phyloP scores from a whole-genome alignment of 75 land plant genomes.

The Pinus tabuliformis region DNA sequence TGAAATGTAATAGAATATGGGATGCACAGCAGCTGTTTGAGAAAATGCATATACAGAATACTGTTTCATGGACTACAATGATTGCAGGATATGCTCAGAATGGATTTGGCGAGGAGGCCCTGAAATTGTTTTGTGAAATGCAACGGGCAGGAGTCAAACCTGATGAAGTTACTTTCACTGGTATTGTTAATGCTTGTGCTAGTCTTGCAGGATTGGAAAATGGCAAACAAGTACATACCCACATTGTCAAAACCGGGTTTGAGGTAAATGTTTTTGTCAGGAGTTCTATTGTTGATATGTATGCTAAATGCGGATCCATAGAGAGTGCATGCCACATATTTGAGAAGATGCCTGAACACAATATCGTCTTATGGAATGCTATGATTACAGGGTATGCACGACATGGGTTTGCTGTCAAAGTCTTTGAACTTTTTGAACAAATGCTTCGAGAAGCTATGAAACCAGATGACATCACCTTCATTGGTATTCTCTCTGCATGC shows the following conservation, averaged over 20 bases:
- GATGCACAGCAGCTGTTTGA: conserved; percentile 55
- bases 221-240: conserved; percentile 60
- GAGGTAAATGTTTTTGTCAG: conserved; percentile 19
- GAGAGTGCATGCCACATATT: conserved; percentile 49
- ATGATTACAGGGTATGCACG: conserved; percentile 62
- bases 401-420: conserved; percentile 56
- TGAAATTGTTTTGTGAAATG: conserved; percentile 57
- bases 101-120: conserved; percentile 48
- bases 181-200: conserved; percentile 57
- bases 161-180: conserved; percentile 59
- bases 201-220: conserved; percentile 38
- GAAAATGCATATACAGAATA: conserved; percentile 37
- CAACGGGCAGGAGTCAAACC: conserved; percentile 23
- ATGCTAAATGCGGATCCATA: conserved; percentile 57
- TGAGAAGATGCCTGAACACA: conserved; percentile 33
- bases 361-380: conserved; percentile 63
- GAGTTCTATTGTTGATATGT: conserved; percentile 61
- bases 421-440: conserved; percentile 31
- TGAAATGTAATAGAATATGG: conserved; percentile 39
- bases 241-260: conserved; percentile 11
- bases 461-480: conserved; percentile 39
- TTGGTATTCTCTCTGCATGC: conserved; percentile 47
- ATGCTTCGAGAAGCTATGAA: conserved; percentile 42
- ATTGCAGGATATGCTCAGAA: conserved; percentile 43
- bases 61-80: conserved; percentile 68